These are phyloP conservation scores for Ceratobasidium sp. DNA, from an alignment of 1,284 basidiomycete species.

Conservation along the genomic window DNA sequence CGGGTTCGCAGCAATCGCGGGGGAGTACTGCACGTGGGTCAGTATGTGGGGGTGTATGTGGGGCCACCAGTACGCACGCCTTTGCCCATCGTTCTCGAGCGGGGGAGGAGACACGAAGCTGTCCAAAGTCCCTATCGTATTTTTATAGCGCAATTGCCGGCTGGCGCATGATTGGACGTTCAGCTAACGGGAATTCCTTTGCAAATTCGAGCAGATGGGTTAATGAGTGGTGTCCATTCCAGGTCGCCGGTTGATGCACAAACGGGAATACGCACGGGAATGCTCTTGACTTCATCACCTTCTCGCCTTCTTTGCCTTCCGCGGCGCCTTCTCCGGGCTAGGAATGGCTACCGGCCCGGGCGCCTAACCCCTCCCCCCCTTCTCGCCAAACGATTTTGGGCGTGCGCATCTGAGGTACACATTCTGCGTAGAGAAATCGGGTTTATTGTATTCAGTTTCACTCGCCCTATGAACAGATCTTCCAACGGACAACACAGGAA, in stretches of 20 bases:
- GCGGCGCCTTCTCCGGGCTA: background rate
- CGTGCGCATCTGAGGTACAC: background rate
- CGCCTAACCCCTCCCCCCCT: background rate
- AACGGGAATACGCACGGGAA: constrained; percentile 10
- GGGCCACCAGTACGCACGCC: constrained; percentile 11
- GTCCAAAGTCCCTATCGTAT: background rate
- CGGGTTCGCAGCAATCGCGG: constrained; percentile 27
- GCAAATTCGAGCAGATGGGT: background rate
- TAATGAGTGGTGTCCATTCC: background rate
- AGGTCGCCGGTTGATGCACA: background rate
- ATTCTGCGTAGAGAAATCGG: background rate
- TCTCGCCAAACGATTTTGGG: constrained; percentile 1
- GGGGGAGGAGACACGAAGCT: background rate
- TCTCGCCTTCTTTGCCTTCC: constrained; percentile 2
- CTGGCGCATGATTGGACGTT: background rate
- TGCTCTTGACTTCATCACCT: background rate
- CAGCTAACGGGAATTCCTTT: constrained; percentile 9
- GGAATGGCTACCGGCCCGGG: constrained; percentile 1
- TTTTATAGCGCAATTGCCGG: too few relatives aligned
- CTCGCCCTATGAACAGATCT: too few relatives aligned
- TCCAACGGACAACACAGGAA: background rate
- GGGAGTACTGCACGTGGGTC: constrained; percentile 23
- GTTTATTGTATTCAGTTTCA: background rate
- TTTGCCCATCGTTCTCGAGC: constrained; percentile 25
- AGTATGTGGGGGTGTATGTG: background rate